Percentiles rank a stretch among this genome's conserved stretches.
Evolutionary conservation across 1,284 basidiomycete genomes (phyloP).

Genomic region (Chondrostereum purpureum): DNA sequence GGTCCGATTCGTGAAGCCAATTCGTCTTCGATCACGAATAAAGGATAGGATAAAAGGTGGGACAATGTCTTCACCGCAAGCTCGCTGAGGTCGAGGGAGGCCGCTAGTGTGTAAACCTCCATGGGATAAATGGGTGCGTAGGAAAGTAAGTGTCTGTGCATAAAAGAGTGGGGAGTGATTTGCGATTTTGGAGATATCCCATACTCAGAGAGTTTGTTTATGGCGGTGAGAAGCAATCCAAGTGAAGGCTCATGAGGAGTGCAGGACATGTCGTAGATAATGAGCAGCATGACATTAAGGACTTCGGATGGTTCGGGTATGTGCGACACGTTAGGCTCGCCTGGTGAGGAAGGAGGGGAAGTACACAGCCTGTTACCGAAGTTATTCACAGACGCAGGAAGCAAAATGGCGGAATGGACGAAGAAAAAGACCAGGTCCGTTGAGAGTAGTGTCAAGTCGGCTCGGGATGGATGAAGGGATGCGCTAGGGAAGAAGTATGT

Average conservation of each 20-base stretch:
- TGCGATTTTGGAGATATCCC: conserved; percentile 46
- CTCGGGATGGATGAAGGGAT: conserved; percentile 39
- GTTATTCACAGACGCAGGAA: conserved; percentile 44
- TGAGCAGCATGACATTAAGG: conserved; percentile 58
- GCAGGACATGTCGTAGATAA: conserved; percentile 54
- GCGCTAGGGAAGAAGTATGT: too few relatives aligned
- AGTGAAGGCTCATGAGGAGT: conserved; percentile 56
- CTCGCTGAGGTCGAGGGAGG: conserved; percentile 47
- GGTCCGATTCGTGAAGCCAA: conserved; percentile 54
- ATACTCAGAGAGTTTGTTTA: conserved; percentile 40
- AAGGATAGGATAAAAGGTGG: conserved; percentile 51
- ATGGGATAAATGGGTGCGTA: conserved; percentile 50
- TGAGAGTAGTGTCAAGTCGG: conserved; percentile 61
- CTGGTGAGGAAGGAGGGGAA: conserved; percentile 34
- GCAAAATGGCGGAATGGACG: conserved; percentile 45
- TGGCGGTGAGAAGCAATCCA: conserved; percentile 38
- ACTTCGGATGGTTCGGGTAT: conserved; percentile 46
- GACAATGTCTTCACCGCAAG: conserved; percentile 54
- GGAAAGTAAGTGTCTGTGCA: too few relatives aligned
- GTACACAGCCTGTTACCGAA: too few relatives aligned
- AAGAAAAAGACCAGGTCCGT: conserved; percentile 74
- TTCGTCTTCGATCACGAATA: conserved; percentile 51
- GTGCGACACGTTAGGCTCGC: too few relatives aligned
- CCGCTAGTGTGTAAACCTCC: conserved; percentile 54
- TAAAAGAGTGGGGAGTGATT: too few relatives aligned